Percentiles rank a stretch among this genome's conserved stretches.
phyloP scores from a whole-genome alignment of 2,329 filamentous ascomycete species.

The Trichophyton rubrum region DNA sequence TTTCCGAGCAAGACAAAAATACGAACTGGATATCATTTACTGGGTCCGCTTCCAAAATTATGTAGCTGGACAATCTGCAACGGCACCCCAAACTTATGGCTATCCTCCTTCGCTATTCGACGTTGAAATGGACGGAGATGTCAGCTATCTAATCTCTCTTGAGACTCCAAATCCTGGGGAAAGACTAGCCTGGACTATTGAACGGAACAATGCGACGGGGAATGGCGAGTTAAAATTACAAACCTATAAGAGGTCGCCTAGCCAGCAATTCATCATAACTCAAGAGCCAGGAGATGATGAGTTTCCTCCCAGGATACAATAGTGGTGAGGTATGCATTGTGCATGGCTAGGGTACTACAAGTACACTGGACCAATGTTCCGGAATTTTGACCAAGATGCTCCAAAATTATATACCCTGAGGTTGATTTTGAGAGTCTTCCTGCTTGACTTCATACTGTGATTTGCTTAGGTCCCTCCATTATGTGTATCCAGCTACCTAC shows the following conservation, averaged over 20 bases:
- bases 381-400: no score
- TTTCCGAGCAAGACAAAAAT: neutral
- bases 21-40: neutral
- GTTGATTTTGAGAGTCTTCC: no score
- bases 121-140: neutral
- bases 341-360: no score
- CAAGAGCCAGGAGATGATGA: neutral
- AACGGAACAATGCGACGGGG: neutral
- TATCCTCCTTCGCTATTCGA: neutral
- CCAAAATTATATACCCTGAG: no score
- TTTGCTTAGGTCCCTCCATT: no score
- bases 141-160: neutral
- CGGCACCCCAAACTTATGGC: neutral
- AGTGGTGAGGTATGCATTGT: no score
- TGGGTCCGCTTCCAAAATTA: neutral
- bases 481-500: no score
- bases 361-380: no score
- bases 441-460: no score
- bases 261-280: neutral
- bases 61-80: neutral
- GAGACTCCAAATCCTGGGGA: neutral
- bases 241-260: neutral
- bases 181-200: neutral
- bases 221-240: neutral
- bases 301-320: neutral